Conservation (phyloP, 805 yeast species). For the Candida rishiriensis region DNA sequence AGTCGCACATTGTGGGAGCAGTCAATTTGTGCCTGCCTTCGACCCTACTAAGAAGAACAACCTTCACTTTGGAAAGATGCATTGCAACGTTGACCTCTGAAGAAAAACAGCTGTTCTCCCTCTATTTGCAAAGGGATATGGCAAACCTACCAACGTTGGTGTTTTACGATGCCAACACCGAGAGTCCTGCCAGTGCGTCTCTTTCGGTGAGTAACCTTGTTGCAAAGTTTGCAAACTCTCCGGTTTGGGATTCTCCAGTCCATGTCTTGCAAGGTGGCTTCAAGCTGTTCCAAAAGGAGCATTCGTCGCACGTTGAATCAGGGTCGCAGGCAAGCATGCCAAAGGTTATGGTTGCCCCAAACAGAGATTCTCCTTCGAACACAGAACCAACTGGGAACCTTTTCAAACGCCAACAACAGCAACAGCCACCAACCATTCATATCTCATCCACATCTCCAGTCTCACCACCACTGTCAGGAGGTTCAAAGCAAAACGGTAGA, state of each 20-base stretch:
- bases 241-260: slow-evolving; percentile 37
- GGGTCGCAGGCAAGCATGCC: slow-evolving; percentile 18
- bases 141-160: slow-evolving; percentile 39
- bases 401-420: not conserved
- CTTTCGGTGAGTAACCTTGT: slow-evolving; percentile 41
- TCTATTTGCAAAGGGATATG: slow-evolving; percentile 28
- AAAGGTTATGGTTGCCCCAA: slow-evolving; percentile 16
- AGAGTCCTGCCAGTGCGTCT: slow-evolving; percentile 29
- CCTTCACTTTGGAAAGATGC: slow-evolving; percentile 61
- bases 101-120: slow-evolving; percentile 42
- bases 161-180: slow-evolving; percentile 46
- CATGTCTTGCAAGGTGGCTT: slow-evolving; percentile 41
- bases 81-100: slow-evolving; percentile 52
- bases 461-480: slow-evolving; percentile 1
- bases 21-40: slow-evolving; percentile 83
- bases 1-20: slow-evolving; percentile 53
- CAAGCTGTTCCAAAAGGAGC: slow-evolving; percentile 28
- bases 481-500: slow-evolving; percentile 3
- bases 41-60: slow-evolving; percentile 74
- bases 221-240: slow-evolving; percentile 40
- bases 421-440: slow-evolving; percentile 11
- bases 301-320: slow-evolving; percentile 25
- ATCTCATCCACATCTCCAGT: slow-evolving; percentile 15
- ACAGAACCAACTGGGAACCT: not conserved
- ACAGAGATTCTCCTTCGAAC: slow-evolving; percentile 8